Evolutionary conservation across 1,139 yeast genomes (phyloP).

Genomic region (Debaryomyces udenii): DNA sequence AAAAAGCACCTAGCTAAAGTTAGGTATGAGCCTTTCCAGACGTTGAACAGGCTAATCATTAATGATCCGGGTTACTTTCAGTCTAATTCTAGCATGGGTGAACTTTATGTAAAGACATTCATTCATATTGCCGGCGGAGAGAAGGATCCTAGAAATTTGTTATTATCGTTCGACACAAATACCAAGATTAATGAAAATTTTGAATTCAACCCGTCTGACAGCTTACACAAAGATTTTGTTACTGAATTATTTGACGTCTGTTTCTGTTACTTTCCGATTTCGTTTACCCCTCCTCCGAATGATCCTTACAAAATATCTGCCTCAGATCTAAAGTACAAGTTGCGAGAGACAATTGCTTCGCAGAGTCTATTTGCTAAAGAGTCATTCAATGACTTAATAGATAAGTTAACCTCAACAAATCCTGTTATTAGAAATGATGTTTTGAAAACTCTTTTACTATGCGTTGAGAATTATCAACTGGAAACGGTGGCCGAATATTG

Average conservation of each 20-base stretch:
- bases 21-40: constrained; percentile 60
- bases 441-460: constrained; percentile 58
- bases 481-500: constrained; percentile 59
- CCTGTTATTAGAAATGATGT: constrained; percentile 78
- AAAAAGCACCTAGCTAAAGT: constrained; percentile 65
- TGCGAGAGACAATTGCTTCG: constrained; percentile 64
- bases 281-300: constrained; percentile 89
- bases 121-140: constrained; percentile 79
- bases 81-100: constrained; percentile 24
- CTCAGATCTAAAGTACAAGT: constrained; percentile 62
- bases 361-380: constrained; percentile 70
- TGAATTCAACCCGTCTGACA: constrained; percentile 39
- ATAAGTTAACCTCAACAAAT: constrained; percentile 83
- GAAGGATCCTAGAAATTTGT: constrained; percentile 87
- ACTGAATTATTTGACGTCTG: constrained; percentile 79
- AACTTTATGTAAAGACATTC: constrained; percentile 56
- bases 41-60: constrained; percentile 43
- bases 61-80: constrained; percentile 22
- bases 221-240: constrained; percentile 38
- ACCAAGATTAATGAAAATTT: constrained; percentile 49
- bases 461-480: constrained; percentile 55
- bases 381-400: constrained; percentile 74
- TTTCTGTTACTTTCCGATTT: constrained; percentile 95
- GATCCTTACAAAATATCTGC: constrained; percentile 88
- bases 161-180: constrained; percentile 69